Conservation (phyloP, 108 stramenopile genomes). For the Nitzschia putrida region DNA sequence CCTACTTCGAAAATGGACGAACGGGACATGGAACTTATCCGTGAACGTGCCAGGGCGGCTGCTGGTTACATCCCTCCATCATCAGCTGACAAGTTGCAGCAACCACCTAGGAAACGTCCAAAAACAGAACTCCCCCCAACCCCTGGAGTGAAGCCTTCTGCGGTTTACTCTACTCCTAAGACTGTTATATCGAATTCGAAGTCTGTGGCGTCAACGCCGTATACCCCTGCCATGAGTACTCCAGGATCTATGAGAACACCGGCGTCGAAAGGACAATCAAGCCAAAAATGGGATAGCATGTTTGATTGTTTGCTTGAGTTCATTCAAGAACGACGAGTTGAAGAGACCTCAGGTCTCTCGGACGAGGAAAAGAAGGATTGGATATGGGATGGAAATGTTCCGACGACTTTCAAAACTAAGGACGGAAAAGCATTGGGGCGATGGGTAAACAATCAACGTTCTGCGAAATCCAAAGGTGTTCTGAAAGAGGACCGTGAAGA, state of each 20-base stretch:
- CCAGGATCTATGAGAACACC: conserved; percentile 33
- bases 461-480: conserved; percentile 77
- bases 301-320: conserved; percentile 75
- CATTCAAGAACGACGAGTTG: conserved; percentile 57
- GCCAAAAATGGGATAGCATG: conserved; percentile 90
- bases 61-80: conserved; percentile 75
- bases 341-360: conserved; percentile 56
- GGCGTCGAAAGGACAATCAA: conserved; percentile 48
- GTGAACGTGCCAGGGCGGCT: conserved; percentile 74
- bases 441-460: conserved; percentile 90
- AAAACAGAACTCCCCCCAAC: conserved; percentile 35
- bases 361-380: conserved; percentile 63
- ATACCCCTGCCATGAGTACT: conserved; percentile 22
- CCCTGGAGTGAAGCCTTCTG: conserved; percentile 14
- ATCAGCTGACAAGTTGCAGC: neutral
- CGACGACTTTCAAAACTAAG: conserved; percentile 62
- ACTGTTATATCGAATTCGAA: conserved; percentile 17
- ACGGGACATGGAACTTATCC: conserved; percentile 64
- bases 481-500: conserved; percentile 79
- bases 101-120: conserved; percentile 43
- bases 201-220: conserved; percentile 18
- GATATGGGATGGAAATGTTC: conserved; percentile 88
- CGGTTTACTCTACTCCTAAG: conserved; percentile 19
- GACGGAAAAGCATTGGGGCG: conserved; percentile 84
- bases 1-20: conserved; percentile 62